These are phyloP conservation scores for Backusella tarrabulga DNA, from an alignment of 192 early-diverging fungal species.

Conservation along the genomic window DNA sequence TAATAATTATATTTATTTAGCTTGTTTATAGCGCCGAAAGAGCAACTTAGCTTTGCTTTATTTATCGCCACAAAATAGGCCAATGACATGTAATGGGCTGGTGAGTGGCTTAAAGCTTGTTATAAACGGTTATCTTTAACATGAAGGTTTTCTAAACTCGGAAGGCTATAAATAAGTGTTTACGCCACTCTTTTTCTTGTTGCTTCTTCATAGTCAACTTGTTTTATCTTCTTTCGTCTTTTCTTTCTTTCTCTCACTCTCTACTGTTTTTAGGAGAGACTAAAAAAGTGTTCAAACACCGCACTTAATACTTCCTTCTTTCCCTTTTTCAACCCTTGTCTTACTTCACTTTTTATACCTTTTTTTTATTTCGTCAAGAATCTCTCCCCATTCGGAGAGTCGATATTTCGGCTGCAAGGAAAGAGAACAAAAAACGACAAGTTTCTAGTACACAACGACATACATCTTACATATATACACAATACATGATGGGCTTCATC, in stretches of 20 bases:
- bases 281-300: slow-evolving; percentile 5
- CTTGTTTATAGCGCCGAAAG: slow-evolving; percentile 4
- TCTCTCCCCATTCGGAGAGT: neutral
- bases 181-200: neutral
- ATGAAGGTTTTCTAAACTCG: neutral
- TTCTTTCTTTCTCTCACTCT: neutral
- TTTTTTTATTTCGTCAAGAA: neutral
- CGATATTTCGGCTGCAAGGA: neutral
- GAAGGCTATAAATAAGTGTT: slow-evolving; percentile 4
- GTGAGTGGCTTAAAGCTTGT: neutral
- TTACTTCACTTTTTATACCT: slow-evolving; percentile 10
- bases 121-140: neutral
- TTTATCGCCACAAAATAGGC: slow-evolving; percentile 4
- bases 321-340: neutral
- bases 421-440: neutral
- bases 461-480: neutral
- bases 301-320: neutral
- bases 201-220: neutral
- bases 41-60: neutral
- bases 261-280: slow-evolving; percentile 3
- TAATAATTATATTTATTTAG: neutral
- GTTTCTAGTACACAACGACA: neutral
- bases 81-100: slow-evolving; percentile 5
- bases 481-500: neutral
- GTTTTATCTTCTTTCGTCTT: neutral